phyloP scores from a whole-genome alignment of 2,329 filamentous ascomycete species.

The Alternaria sp. region DNA sequence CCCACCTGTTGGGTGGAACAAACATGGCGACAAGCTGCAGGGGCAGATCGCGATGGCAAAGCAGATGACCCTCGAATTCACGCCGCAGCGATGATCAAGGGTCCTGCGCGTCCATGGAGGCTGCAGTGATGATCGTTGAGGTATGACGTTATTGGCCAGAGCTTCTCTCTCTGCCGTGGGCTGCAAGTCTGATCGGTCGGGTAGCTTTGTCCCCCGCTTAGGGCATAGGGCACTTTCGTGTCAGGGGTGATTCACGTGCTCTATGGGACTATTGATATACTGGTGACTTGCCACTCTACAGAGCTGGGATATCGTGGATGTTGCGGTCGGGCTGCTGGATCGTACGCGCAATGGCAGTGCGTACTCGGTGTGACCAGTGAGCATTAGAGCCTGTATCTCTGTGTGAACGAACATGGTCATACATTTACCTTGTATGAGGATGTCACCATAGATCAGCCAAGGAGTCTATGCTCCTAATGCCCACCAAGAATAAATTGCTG shows the following conservation, averaged over 20 bases:
- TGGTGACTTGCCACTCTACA: neutral
- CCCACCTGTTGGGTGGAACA: neutral
- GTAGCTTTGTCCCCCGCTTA: neutral
- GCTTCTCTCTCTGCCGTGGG: constrained; percentile 9
- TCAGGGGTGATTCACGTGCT: neutral
- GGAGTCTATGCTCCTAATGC: neutral
- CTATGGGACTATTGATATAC: neutral
- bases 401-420: neutral
- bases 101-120: constrained; percentile 1
- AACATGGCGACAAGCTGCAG: neutral
- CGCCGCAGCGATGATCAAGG: constrained; percentile 16
- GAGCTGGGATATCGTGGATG: neutral
- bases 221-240: neutral
- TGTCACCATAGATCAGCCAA: neutral
- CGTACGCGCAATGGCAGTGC: neutral
- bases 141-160: constrained; percentile 16
- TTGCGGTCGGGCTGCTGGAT: neutral
- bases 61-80: constrained; percentile 5
- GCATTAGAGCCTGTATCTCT: neutral
- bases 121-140: constrained; percentile 2
- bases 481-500: neutral
- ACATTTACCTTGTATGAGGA: neutral
- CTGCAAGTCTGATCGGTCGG: constrained; percentile 1
- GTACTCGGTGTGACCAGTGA: neutral
- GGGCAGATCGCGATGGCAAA: constrained; percentile 7